A percentile compares a stretch with the other conserved stretches of the same genome.
Evolutionary conservation across 2,329 filamentous ascomycete genomes (phyloP).

Genomic region (Tolypocladium guangdongense): DNA sequence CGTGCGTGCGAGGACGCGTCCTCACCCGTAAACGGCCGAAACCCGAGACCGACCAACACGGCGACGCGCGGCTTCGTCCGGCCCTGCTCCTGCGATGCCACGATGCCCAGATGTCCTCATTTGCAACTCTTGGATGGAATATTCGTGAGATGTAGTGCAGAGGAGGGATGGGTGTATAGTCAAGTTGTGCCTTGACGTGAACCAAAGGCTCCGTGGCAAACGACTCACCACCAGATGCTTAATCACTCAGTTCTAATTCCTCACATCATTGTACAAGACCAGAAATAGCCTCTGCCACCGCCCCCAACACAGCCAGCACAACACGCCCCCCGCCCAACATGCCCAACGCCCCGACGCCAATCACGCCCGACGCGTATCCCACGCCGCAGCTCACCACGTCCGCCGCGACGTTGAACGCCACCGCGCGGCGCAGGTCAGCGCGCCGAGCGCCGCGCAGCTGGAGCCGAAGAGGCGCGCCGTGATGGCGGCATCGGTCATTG

Average conservation of each 20-base stretch:
- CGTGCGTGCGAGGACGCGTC: no score
- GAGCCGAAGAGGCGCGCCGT: background rate
- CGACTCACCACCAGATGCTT: no score
- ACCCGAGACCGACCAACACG: no score
- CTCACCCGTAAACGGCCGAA: no score
- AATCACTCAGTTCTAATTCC: background rate
- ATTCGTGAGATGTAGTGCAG: no score
- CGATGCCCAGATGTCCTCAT: no score
- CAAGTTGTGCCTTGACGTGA: no score
- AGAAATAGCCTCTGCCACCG: background rate
- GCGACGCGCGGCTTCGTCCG: no score
- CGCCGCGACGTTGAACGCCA: background rate
- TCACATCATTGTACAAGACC: background rate
- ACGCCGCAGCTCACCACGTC: background rate
- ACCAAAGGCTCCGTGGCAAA: no score
- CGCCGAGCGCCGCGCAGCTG: background rate
- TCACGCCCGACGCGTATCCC: background rate
- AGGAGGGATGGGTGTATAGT: no score
- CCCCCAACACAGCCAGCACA: background rate
- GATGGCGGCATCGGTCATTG: background rate
- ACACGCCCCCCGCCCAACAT: background rate
- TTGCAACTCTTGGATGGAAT: no score
- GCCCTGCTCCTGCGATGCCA: no score
- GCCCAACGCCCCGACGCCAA: background rate
- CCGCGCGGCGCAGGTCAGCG: background rate